Evolutionary conservation across 306 rosid genomes (phyloP).

Genomic region (Prunus mume): DNA sequence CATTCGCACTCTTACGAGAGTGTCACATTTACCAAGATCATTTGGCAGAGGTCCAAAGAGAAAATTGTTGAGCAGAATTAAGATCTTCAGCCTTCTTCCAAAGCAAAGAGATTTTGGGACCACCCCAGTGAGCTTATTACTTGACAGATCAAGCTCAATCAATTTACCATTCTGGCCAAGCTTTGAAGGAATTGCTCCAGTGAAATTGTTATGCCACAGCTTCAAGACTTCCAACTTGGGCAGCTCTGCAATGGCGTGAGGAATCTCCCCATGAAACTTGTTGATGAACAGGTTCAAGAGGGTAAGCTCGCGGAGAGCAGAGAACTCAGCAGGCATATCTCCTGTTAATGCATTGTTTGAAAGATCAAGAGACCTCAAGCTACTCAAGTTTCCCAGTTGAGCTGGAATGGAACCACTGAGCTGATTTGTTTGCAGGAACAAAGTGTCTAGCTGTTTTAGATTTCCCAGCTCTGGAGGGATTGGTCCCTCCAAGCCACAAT

Average conservation of each 20-base stretch:
- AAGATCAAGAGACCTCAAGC: conserved; percentile 63
- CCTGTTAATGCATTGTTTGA: conserved; percentile 79
- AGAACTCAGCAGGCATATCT: conserved; percentile 63
- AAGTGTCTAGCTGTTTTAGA: conserved; percentile 59
- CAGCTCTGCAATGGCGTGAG: conserved; percentile 54
- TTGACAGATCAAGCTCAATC: conserved; percentile 68
- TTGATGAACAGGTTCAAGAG: conserved; percentile 81
- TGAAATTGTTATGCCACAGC: conserved; percentile 87
- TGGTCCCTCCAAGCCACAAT: conserved; percentile 67
- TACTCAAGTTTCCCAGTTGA: conserved; percentile 60
- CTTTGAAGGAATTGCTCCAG: conserved; percentile 67
- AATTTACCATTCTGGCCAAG: conserved; percentile 77
- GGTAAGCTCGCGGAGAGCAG: conserved; percentile 56
- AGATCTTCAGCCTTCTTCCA: conserved; percentile 57
- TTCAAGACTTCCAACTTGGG: conserved; percentile 65
- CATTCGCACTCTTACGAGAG: conserved; percentile 65
- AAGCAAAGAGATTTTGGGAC: conserved; percentile 65
- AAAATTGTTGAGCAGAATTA: conserved; percentile 73
- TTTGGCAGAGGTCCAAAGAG: conserved; percentile 78
- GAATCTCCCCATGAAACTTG: conserved; percentile 79
- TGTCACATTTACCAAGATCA: conserved; percentile 65
- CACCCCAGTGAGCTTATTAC: conserved; percentile 82
- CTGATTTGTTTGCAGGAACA: conserved; percentile 81
- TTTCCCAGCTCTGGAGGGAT: conserved; percentile 77
- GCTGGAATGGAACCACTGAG: conserved; percentile 65